Percentiles rank a stretch among this genome's conserved stretches.
Evolutionary conservation across 1,139 yeast genomes (phyloP).

Genomic region (Yamadazyma trypodendri): DNA sequence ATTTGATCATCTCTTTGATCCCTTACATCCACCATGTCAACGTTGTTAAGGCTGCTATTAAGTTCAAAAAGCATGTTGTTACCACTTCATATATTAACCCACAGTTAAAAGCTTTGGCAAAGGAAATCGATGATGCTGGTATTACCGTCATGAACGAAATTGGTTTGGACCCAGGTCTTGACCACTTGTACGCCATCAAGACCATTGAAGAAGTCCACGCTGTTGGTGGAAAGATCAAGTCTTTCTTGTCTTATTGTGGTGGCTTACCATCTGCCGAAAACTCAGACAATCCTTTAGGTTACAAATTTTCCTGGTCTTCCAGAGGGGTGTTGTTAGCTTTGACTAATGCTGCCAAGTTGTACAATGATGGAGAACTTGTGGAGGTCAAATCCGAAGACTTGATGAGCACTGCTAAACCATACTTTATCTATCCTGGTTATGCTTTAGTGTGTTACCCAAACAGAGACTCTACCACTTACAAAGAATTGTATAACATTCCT

Average conservation of each 20-base stretch:
- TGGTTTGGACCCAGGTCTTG: constrained; percentile 97
- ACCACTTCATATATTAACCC: constrained; percentile 97
- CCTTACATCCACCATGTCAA: constrained; percentile 93
- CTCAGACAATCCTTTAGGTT: constrained; percentile 96
- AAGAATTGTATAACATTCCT: constrained; percentile 88
- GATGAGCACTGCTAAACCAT: constrained; percentile 94
- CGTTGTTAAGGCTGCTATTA: constrained; percentile 92
- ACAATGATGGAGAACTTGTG: constrained; percentile 80
- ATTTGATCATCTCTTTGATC: constrained; percentile 88
- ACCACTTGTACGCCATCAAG: constrained; percentile 96
- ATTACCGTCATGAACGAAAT: constrained; percentile 90
- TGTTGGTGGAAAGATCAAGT: constrained; percentile 86
- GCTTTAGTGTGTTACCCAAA: constrained; percentile 96
- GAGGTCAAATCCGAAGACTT: constrained; percentile 83
- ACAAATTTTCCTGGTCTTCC: constrained; percentile 98
- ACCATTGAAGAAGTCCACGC: constrained; percentile 95
- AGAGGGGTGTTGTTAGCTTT: constrained; percentile 96
- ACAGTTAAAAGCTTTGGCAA: constrained; percentile 78
- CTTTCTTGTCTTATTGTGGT: constrained; percentile 96
- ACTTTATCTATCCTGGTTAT: constrained; percentile 92
- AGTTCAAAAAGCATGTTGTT: constrained; percentile 86
- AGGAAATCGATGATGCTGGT: constrained; percentile 78
- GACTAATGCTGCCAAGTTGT: constrained; percentile 89
- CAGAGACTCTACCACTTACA: constrained; percentile 95
- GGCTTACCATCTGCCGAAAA: constrained; percentile 98